Evolutionary conservation across 202 grass and related monocot species (phyloP).

Genomic region (Setaria italica): DNA sequence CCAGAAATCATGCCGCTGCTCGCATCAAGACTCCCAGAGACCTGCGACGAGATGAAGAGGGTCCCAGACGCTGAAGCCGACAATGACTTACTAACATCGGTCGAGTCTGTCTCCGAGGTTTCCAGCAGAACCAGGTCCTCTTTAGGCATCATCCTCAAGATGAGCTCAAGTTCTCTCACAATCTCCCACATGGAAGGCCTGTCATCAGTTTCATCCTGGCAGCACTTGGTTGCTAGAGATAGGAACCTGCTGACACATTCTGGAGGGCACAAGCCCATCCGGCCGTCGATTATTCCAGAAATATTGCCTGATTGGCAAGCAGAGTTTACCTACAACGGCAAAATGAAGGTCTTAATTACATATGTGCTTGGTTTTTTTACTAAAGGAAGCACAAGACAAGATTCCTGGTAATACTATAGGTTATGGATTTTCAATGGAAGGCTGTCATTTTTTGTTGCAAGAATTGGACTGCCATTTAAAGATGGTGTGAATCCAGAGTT

Average conservation of each 20-base stretch:
- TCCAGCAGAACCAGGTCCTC: constrained; percentile 48
- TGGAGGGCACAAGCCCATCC: constrained; percentile 72
- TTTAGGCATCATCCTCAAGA: constrained; percentile 76
- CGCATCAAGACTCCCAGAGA: constrained; percentile 40
- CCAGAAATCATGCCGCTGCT: constrained; percentile 42
- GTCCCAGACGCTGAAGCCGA: constrained; percentile 44
- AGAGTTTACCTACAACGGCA: constrained; percentile 61
- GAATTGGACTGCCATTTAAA: not conserved
- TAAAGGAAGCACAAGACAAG: not conserved
- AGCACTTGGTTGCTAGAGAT: constrained; percentile 69
- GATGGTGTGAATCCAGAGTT: not conserved
- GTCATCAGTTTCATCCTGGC: constrained; percentile 69
- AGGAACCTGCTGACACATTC: constrained; percentile 81
- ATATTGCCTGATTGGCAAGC: constrained; percentile 63
- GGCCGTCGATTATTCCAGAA: constrained; percentile 59
- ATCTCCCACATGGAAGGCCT: constrained; percentile 89
- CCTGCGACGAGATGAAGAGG: constrained; percentile 33
- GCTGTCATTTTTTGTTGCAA: not conserved
- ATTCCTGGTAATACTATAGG: constrained; percentile 22
- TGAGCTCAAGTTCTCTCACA: constrained; percentile 71
- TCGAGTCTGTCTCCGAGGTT: constrained; percentile 40
- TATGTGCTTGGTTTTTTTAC: constrained; percentile 9
- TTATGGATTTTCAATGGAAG: constrained; percentile 7
- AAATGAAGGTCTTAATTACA: not conserved
- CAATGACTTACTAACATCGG: constrained; percentile 35